Percentiles rank a stretch among this genome's conserved stretches.
phyloP scores from a whole-genome alignment of 768 basidiomycete species.

The Sporobolomyces phaffii region DNA sequence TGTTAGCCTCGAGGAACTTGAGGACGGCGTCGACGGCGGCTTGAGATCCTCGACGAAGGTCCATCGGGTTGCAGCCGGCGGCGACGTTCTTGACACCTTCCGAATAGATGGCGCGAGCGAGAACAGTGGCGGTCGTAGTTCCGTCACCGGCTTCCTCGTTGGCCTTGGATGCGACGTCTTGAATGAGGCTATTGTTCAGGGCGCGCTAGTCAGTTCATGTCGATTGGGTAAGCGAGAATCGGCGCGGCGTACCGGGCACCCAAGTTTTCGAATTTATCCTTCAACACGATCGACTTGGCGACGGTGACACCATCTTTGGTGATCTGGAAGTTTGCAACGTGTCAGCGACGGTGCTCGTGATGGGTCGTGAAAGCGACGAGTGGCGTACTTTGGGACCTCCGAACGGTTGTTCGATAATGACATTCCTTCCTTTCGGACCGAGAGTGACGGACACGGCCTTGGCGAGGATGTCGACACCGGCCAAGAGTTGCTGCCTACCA shows the following conservation, averaged over 20 bases:
- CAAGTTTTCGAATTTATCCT: conserved; percentile 99
- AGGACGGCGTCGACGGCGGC: conserved; percentile 94
- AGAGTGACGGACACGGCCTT: conserved; percentile 95
- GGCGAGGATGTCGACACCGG: conserved; percentile 92
- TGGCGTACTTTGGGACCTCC: conserved; percentile 47
- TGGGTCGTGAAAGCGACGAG: not conserved
- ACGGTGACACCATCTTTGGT: conserved; percentile 99
- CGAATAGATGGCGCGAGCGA: conserved; percentile 93
- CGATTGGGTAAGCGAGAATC: not conserved
- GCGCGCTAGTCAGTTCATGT: not conserved
- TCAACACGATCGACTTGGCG: conserved; percentile 84
- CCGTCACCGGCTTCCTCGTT: conserved; percentile 97
- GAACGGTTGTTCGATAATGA: conserved; percentile 75
- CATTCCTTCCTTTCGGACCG: conserved; percentile 95
- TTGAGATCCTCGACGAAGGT: conserved; percentile 95
- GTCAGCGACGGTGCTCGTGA: not conserved
- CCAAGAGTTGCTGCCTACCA: conserved; percentile 84
- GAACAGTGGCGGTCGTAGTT: conserved; percentile 94
- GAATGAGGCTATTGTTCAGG: conserved; percentile 23
- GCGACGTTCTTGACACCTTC: conserved; percentile 99
- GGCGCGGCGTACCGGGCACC: conserved; percentile 70
- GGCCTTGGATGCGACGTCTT: conserved; percentile 36
- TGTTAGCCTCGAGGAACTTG: conserved; percentile 76
- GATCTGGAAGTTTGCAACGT: conserved; percentile 56
- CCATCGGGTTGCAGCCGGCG: conserved; percentile 99